These are phyloP conservation scores for Cornus florida DNA, from an alignment of 148 eudicot genomes.

Conservation along the genomic window DNA sequence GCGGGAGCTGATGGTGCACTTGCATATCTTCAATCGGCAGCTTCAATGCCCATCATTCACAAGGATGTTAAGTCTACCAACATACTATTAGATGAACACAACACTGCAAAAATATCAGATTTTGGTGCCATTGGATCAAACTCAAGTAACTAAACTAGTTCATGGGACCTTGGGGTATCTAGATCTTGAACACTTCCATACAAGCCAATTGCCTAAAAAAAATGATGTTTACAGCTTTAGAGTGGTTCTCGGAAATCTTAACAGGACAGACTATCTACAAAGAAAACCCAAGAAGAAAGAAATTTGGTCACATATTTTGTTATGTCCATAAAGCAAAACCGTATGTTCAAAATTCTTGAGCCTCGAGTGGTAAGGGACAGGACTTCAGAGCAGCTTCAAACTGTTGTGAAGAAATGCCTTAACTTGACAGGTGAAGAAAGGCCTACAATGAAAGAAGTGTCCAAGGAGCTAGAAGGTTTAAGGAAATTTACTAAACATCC, in stretches of 20 bases:
- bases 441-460: not conserved
- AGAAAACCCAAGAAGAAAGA: not conserved
- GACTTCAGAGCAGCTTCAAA: not conserved
- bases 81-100: not conserved
- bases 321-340: not conserved
- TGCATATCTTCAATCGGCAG: not conserved
- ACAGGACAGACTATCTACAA: not conserved
- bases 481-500: not conserved
- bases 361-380: not conserved
- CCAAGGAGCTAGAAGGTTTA: not conserved
- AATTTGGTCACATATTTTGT: not conserved
- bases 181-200: not conserved
- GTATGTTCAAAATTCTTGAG: not conserved
- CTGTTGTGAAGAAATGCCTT: not conserved
- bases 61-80: not conserved
- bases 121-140: not conserved
- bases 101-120: not conserved
- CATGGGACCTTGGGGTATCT: not conserved
- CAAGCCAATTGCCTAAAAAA: not conserved
- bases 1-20: not conserved
- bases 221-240: not conserved
- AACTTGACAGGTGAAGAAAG: not conserved
- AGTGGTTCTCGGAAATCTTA: not conserved
- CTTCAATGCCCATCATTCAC: not conserved
- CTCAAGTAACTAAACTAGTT: not conserved